Conservation (phyloP, 1,284 basidiomycete species). For the Anthracocystis panici-leucophaei region DNA sequence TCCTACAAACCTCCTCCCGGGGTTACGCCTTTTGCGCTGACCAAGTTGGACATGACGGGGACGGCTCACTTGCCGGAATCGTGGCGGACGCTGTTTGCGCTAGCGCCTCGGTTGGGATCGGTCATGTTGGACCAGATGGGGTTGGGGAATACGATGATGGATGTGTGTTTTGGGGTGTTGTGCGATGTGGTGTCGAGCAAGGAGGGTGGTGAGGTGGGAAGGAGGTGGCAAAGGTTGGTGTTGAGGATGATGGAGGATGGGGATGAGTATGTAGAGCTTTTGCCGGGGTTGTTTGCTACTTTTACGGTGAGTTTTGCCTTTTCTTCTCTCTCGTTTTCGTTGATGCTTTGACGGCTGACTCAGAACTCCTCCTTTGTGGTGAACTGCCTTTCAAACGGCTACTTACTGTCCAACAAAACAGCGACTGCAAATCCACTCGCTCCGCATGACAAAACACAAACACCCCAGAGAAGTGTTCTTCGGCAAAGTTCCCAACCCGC, state of each 20-base stretch:
- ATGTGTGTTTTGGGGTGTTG: no score
- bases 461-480: slow-evolving; percentile 29
- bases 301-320: slow-evolving; percentile 15
- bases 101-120: no score
- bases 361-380: neutral
- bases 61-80: no score
- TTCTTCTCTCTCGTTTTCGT: neutral
- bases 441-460: neutral
- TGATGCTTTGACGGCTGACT: neutral
- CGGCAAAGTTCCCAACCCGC: slow-evolving; percentile 5
- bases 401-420: neutral
- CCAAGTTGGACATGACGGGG: no score
- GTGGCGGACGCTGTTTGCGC: no score
- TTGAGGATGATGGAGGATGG: slow-evolving; percentile 22
- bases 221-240: slow-evolving; percentile 17
- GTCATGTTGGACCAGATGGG: no score
- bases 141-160: no score
- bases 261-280: slow-evolving; percentile 28
- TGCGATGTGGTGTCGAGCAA: no score
- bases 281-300: slow-evolving; percentile 16
- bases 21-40: no score
- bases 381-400: neutral
- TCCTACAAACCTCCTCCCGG: no score
- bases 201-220: no score
- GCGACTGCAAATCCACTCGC: slow-evolving; percentile 9